Conservation (phyloP, 2,329 filamentous ascomycete species). For the Ophiosphaerella herpotricha region DNA sequence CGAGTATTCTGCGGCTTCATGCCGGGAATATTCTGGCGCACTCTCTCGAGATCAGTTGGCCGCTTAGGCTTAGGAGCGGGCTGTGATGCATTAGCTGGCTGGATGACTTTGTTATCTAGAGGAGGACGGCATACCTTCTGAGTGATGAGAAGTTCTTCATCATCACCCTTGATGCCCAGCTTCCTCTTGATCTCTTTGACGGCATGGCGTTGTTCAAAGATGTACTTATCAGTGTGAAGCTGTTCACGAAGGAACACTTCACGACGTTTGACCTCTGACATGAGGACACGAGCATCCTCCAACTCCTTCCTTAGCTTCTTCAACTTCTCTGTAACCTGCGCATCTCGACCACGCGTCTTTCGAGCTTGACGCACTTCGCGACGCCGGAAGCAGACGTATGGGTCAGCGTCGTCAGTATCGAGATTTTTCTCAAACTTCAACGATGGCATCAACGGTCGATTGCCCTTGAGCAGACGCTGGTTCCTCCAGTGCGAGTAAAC, state of each 20-base stretch:
- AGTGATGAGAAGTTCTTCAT: slow-evolving; percentile 84
- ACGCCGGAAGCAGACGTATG: slow-evolving; percentile 96
- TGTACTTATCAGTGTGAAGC: slow-evolving; percentile 71
- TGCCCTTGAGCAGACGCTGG: slow-evolving; percentile 68
- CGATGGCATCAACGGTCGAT: slow-evolving; percentile 73
- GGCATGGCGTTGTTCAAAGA: slow-evolving; percentile 81
- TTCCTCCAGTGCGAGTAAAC: slow-evolving; percentile 91
- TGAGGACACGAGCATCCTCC: slow-evolving; percentile 82
- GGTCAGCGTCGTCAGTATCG: slow-evolving; percentile 93
- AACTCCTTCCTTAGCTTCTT: slow-evolving; percentile 89
- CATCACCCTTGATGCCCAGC: slow-evolving; percentile 86
- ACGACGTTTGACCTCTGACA: slow-evolving; percentile 76
- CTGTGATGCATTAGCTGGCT: slow-evolving; percentile 29
- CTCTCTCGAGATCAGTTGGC: slow-evolving; percentile 63
- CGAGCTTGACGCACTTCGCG: slow-evolving; percentile 92
- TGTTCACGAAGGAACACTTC: slow-evolving; percentile 80
- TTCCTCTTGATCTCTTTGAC: slow-evolving; percentile 89
- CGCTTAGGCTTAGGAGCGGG: slow-evolving; percentile 53
- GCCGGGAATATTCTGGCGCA: slow-evolving; percentile 70
- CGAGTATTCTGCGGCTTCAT: slow-evolving; percentile 56
- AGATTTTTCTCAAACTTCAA: slow-evolving; percentile 95
- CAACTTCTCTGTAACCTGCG: slow-evolving; percentile 91
- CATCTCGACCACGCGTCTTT: slow-evolving; percentile 92
- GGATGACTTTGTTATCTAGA: slow-evolving; percentile 15
- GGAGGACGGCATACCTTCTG: slow-evolving; percentile 71